Percentiles rank a stretch among this genome's conserved stretches.
Conservation (phyloP, 2,329 filamentous ascomycete genomes). For the Seiridium cupressi region DNA sequence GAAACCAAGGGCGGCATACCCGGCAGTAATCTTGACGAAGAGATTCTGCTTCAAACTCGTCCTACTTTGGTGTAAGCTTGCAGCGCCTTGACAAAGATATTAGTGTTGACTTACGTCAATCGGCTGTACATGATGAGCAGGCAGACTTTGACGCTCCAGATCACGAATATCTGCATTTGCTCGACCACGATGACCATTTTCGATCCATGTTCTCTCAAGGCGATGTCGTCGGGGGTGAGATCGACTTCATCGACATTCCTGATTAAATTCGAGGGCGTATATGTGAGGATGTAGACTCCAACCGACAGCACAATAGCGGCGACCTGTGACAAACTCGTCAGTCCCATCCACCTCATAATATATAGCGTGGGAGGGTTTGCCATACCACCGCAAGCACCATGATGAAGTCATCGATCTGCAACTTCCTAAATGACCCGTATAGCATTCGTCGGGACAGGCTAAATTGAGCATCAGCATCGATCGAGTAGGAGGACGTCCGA, state of each 20-base stretch:
- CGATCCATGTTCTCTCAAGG: conserved; percentile 46
- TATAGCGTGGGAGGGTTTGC: not conserved
- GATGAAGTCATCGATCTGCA: conserved; percentile 55
- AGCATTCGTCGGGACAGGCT: conserved; percentile 36
- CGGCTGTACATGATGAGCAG: conserved; percentile 57
- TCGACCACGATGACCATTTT: conserved; percentile 64
- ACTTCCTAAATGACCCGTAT: conserved; percentile 42
- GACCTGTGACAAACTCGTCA: conserved; percentile 22
- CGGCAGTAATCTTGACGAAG: conserved; percentile 46
- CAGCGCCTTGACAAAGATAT: too few species aligned
- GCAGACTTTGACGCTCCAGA: conserved; percentile 56
- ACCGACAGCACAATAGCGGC: conserved; percentile 55
- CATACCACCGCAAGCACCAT: conserved; percentile 53
- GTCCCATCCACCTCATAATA: conserved; percentile 3
- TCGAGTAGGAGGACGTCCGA: too few species aligned
- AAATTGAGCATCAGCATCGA: not conserved
- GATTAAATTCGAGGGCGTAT: conserved; percentile 60
- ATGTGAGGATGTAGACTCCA: conserved; percentile 51
- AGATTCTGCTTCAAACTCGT: conserved; percentile 44
- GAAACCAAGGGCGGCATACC: conserved; percentile 46
- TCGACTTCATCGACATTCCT: conserved; percentile 39
- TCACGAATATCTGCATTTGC: conserved; percentile 58
- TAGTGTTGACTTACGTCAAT: conserved; percentile 38
- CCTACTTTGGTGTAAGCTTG: conserved; percentile 19
- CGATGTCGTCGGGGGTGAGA: conserved; percentile 41